These are phyloP conservation scores for Coriaria nepalensis DNA, from an alignment of 306 rosid species.

Conservation along the genomic window DNA sequence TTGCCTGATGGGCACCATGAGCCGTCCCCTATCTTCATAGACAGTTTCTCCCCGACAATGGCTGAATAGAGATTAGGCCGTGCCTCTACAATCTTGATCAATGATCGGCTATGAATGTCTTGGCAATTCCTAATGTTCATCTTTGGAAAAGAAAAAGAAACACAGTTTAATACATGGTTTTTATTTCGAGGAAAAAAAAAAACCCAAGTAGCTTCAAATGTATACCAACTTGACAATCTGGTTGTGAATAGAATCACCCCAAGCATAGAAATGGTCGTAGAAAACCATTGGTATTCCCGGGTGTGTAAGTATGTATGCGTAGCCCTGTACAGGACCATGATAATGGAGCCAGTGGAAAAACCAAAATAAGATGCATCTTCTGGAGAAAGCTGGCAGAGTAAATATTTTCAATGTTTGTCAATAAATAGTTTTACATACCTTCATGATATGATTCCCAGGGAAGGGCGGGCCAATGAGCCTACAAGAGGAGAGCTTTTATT, in stretches of 20 bases:
- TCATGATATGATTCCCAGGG: constrained; percentile 65
- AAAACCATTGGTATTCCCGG: constrained; percentile 88
- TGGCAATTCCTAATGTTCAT: constrained; percentile 60
- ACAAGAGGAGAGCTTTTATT: constrained; percentile 22
- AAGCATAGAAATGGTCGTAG: constrained; percentile 78
- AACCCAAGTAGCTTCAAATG: not conserved
- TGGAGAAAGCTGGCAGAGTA: not conserved
- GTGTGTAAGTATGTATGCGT: constrained; percentile 79
- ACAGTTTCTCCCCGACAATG: constrained; percentile 55
- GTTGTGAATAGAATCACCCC: constrained; percentile 44
- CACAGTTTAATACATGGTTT: constrained; percentile 1
- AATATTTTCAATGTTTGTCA: not conserved
- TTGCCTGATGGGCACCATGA: constrained; percentile 72
- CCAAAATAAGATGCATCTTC: not conserved
- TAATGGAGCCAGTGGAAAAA: not conserved
- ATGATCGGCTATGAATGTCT: constrained; percentile 65
- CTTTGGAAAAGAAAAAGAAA: constrained; percentile 28
- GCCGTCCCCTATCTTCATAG: constrained; percentile 83
- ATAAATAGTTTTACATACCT: constrained; percentile 34
- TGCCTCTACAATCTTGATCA: constrained; percentile 64
- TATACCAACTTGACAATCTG: constrained; percentile 76
- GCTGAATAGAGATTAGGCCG: constrained; percentile 71
- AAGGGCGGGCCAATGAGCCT: constrained; percentile 99
- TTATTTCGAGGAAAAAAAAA: constrained; percentile 1
- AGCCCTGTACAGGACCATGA: constrained; percentile 41